Base-by-base conservation (phyloP, 1,284 basidiomycete genomes). In the Marasmius tenuissimus region DNA sequence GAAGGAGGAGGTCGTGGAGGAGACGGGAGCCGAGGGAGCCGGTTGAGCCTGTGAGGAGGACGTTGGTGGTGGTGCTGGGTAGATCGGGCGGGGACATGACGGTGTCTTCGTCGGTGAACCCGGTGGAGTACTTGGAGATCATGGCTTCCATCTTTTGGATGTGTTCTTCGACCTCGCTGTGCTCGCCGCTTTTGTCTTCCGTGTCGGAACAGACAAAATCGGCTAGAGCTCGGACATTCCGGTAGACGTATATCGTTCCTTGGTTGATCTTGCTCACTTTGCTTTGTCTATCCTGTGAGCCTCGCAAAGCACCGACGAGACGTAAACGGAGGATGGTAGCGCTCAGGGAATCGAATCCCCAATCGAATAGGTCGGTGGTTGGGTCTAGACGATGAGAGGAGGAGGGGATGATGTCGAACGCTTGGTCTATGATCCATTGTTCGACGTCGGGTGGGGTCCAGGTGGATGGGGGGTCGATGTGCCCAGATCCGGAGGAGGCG, bases 301-400 rank as follows among this genome's bases (percentile, higher is more conserved):
- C 53, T 7, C 52, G 51, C 47, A 62, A 34, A 11, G 58, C 57
- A 50, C 37, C 37, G 9, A 56, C 37, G 11, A 62, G 22, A 5
- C 61, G 57, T 35, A 59, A 57, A 7, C 61, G 57, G 20, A 62
- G 61, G 8, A 62, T 58, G 1, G 61, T 61, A 6, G 56, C 56
- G 47, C 48, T 57, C 12, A 61, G 34, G 34, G 52, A 54, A 8
- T 54, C 52, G 16, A 54, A 54, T 10, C 52, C 52, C 52, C 33
- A 51, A 37, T 57, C 57, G 37, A 34, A 39, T 4, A 56, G 6
- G 39, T 49, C 42, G 14, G 16, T 38, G 5, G 34, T 37, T 4
- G 10, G 27, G 8, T n/a, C 27, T 22, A 55, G 42, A 20, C 5
- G 6, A 22, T 27, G 22, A 2, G 27, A 42, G 14, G 45, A 12